phyloP scores from a whole-genome alignment of 768 basidiomycete genomes.

The Suillus weaverae region DNA sequence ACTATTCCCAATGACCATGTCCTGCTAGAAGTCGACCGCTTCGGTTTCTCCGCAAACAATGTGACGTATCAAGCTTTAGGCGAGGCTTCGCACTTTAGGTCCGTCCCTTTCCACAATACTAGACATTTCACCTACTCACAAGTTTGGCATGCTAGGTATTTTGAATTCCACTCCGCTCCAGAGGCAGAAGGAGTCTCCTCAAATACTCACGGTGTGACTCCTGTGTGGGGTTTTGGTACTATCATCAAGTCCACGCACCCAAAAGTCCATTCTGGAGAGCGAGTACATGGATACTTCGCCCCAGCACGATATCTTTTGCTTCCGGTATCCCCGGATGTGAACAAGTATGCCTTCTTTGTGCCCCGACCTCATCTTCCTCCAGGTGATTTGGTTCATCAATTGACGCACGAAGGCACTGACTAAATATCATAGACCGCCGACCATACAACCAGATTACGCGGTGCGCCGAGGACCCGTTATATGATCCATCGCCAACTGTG shows the following conservation, averaged over 20 bases:
- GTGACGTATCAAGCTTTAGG: constrained; percentile 63
- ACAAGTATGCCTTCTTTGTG: constrained; percentile 53
- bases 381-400: constrained; percentile 35
- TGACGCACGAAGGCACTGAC: neutral
- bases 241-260: constrained; percentile 50
- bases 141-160: constrained; percentile 54
- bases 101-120: neutral
- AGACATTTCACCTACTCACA: neutral
- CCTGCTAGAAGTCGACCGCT: constrained; percentile 59
- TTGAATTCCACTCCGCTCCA: constrained; percentile 62
- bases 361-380: constrained; percentile 61
- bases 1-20: constrained; percentile 44
- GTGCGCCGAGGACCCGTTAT: constrained; percentile 56
- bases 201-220: constrained; percentile 60
- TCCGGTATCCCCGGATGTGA: constrained; percentile 53
- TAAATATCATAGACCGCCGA: constrained; percentile 49
- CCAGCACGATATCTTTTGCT: constrained; percentile 58
- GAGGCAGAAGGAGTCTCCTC: constrained; percentile 38
- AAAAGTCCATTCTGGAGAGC: constrained; percentile 52
- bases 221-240: constrained; percentile 74
- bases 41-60: constrained; percentile 74
- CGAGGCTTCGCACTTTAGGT: constrained; percentile 44
- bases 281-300: constrained; percentile 62
- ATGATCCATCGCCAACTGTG: constrained; percentile 42
- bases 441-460: constrained; percentile 70